Evolutionary conservation across 2,329 filamentous ascomycete genomes (phyloP), one percentile per base, ranked within the genome.

Genomic region (Aspergillus fructus): DNA sequence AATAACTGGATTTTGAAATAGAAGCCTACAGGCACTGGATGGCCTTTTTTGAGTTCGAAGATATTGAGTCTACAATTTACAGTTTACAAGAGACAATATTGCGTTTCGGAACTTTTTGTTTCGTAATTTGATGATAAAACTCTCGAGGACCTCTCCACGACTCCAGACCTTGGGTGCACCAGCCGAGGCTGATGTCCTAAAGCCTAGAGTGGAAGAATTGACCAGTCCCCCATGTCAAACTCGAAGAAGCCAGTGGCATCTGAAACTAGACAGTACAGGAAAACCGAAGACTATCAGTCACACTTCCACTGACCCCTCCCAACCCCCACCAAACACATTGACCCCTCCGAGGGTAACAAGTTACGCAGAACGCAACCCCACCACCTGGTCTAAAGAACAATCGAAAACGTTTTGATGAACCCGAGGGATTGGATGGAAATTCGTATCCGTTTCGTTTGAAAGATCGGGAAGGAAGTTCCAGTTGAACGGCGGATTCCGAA

Each of bases 121-220:
- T 69, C 67, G 64, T 66, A 62, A 63, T 66, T 61, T 54, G 63
- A 63, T 71, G 27, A 30, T 30, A 30, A 74, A 73, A 70, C 66
- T 65, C 67, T 71, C 68, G 60, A 63, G 62, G 46, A 64, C 72
- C 71, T 68, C 71, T 74, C 71, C 73, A 75, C 68, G 61, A 66
- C 68, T 66, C 65, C 56, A 49, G 47, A 55, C 24, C 53, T 49
- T 53, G 54, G 41, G 45, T 42, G 48, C 56, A 55, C 23, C 55
- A 64, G 58, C 60, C 51, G 58, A 53, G 52, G 55, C 58, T 43
- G 61, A 61, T 53, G 56, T 55, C 59, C 59, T 55, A 57, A 62
- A 62, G 56, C 54, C 40, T 48, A 47, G 55, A 61, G 53, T 23
- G 49, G 65, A 64, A 59, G 52, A 54, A 67, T 75, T 76, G 72